phyloP scores from a whole-genome alignment of 441 rosid species.

The California macrophylla region DNA sequence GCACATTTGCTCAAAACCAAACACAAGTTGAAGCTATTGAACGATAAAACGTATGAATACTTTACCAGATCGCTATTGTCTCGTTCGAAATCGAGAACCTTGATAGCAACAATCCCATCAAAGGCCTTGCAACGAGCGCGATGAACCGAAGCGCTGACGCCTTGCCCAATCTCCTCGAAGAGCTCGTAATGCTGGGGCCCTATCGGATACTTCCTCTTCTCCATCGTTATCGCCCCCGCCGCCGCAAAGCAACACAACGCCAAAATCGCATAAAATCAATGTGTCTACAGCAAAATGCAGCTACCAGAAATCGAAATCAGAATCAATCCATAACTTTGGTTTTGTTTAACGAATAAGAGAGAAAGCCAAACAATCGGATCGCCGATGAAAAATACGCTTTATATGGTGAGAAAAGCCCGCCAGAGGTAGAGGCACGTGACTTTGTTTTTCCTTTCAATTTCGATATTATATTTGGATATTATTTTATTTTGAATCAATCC shows the following conservation, averaged over 20 bases:
- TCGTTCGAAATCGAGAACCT: conserved; percentile 96
- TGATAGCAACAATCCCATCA: conserved; percentile 74
- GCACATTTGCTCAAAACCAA: background rate
- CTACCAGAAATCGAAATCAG: background rate
- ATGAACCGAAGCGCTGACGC: conserved; percentile 81
- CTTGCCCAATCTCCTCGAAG: conserved; percentile 85
- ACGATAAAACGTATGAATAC: background rate
- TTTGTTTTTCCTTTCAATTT: no score
- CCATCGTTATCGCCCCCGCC: conserved; percentile 25
- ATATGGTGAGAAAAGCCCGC: background rate
- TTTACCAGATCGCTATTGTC: conserved; percentile 76
- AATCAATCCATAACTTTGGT: background rate
- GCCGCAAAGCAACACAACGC: background rate
- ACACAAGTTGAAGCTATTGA: background rate
- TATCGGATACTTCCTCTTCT: conserved; percentile 86
- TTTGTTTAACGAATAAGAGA: background rate
- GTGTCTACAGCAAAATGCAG: background rate
- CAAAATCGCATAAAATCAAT: background rate
- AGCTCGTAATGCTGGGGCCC: conserved; percentile 62
- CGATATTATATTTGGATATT: no score
- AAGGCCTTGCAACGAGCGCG: conserved; percentile 71
- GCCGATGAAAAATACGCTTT: background rate
- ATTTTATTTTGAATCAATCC: no score
- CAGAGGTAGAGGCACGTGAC: background rate
- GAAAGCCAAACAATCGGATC: background rate